A percentile compares a stretch with the other conserved stretches of the same genome.
phyloP scores from a whole-genome alignment of 2,329 filamentous ascomycete species.

The Aspergillus felis region DNA sequence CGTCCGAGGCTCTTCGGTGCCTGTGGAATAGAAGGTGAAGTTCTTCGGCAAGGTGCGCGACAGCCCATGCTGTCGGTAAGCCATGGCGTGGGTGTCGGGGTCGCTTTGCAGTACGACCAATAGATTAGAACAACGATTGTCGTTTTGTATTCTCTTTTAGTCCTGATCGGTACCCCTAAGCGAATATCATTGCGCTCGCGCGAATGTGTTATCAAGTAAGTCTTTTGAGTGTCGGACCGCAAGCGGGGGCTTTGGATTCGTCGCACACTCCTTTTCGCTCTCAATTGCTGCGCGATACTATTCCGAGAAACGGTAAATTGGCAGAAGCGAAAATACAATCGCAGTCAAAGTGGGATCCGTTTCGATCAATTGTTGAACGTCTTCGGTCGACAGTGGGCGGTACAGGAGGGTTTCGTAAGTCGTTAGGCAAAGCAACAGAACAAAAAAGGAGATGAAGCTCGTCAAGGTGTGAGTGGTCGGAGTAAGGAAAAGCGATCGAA shows the following conservation, averaged over 20 bases:
- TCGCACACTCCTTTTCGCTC: neutral
- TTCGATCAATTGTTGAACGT: constrained; percentile 9
- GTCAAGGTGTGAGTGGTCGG: constrained; percentile 23
- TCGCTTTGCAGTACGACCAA: neutral
- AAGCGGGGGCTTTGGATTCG: neutral
- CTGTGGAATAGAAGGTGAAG: constrained; percentile 40
- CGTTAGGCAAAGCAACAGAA: constrained; percentile 11
- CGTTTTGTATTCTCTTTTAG: neutral
- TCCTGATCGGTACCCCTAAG: neutral
- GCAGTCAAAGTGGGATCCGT: neutral
- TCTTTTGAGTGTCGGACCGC: neutral
- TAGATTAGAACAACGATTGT: neutral
- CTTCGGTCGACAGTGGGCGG: constrained; percentile 9
- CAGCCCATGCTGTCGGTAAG: constrained; percentile 36
- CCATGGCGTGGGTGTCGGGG: constrained; percentile 26
- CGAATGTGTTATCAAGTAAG: neutral
- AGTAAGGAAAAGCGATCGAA: constrained; percentile 15
- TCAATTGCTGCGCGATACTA: neutral
- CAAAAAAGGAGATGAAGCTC: constrained; percentile 15
- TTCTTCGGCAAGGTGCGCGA: constrained; percentile 47
- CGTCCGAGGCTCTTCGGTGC: constrained; percentile 37
- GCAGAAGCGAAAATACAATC: neutral
- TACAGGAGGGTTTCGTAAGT: constrained; percentile 17
- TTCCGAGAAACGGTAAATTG: neutral
- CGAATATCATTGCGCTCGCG: neutral